phyloP scores from a whole-genome alignment of 345 rosid genomes.

The Acer yangbiense region DNA sequence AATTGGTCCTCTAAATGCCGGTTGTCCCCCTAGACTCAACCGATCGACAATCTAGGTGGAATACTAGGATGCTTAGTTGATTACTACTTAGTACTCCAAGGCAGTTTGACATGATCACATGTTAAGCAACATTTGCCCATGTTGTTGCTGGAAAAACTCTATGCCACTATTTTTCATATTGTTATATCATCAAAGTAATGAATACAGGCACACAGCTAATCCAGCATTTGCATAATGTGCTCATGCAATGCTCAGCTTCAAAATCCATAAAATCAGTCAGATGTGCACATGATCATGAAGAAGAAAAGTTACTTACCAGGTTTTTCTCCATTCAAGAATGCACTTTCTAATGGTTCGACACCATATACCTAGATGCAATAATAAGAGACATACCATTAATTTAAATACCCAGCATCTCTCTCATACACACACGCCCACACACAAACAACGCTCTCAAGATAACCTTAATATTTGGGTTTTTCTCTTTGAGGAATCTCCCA shows the following conservation, averaged over 20 bases:
- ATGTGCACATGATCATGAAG: background rate
- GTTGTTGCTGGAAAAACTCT: background rate
- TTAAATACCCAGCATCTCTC: background rate
- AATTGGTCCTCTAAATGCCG: too few species aligned
- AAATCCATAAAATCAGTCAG: background rate
- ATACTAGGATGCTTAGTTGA: background rate
- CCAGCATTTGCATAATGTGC: background rate
- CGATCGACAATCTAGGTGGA: background rate
- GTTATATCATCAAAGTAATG: background rate
- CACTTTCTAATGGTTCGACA: constrained; percentile 50
- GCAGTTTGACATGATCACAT: background rate
- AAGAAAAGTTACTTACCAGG: constrained; percentile 23
- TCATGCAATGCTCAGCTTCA: background rate
- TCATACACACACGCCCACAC: background rate
- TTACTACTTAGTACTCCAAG: background rate
- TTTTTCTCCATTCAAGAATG: constrained; percentile 42
- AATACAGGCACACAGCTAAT: too few species aligned
- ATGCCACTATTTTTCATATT: background rate
- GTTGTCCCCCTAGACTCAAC: background rate
- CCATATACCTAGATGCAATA: constrained; percentile 38
- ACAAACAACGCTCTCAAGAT: background rate
- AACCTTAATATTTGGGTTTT: constrained; percentile 62
- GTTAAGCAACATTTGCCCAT: background rate
- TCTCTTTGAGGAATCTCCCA: constrained; percentile 71
- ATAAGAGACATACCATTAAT: background rate